phyloP scores from a whole-genome alignment of 192 early-diverging fungal genomes.

The Mortierella alpina region DNA sequence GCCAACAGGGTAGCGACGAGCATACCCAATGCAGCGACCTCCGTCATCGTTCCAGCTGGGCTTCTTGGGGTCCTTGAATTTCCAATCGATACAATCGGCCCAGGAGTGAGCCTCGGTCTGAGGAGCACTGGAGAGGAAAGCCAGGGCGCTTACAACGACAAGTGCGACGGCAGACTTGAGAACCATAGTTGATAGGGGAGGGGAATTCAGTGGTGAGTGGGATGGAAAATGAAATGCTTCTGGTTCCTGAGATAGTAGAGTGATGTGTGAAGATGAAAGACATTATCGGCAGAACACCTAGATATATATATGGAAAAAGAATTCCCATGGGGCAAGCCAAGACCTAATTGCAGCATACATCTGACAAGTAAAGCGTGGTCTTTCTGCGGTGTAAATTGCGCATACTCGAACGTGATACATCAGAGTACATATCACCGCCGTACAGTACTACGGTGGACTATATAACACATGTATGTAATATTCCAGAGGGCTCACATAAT shows the following conservation, averaged over 20 bases:
- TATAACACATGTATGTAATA: background rate
- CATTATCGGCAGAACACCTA: conserved; percentile 2
- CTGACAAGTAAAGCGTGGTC: conserved; percentile 14
- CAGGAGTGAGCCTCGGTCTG: conserved; percentile 22
- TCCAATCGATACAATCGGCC: conserved; percentile 15
- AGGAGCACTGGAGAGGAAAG: conserved; percentile 15
- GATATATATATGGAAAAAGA: conserved; percentile 16
- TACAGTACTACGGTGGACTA: background rate
- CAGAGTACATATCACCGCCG: background rate
- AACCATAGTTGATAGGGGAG: conserved; percentile 12
- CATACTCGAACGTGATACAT: background rate
- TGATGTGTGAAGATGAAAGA: conserved; percentile 6
- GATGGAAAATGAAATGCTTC: background rate
- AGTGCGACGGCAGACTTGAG: conserved; percentile 15
- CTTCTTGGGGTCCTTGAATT: conserved; percentile 28
- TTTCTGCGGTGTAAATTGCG: conserved; percentile 8
- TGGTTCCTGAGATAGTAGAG: conserved; percentile 2
- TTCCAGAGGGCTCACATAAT: conserved; percentile 13
- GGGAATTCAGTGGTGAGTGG: background rate
- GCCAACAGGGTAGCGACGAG: conserved; percentile 19
- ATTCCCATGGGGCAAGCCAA: background rate
- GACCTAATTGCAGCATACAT: conserved; percentile 14
- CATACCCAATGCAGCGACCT: conserved; percentile 18
- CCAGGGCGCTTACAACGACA: conserved; percentile 11
- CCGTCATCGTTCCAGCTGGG: conserved; percentile 18